phyloP scores from a whole-genome alignment of 106 monocot species.

The Gastrodia elata region DNA sequence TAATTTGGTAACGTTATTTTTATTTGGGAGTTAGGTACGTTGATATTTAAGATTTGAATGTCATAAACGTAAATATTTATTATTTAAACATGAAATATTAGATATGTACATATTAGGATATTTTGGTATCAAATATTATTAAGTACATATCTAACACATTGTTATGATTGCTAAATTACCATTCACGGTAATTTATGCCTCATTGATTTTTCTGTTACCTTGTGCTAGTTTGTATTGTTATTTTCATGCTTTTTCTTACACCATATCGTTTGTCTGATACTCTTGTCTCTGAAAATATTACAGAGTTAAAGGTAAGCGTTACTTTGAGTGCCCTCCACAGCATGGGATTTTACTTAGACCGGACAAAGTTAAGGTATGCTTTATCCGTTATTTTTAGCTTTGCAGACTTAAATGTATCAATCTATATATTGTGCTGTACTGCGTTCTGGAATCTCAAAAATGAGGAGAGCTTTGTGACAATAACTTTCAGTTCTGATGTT shows the following conservation, averaged over 20 bases:
- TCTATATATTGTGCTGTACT: neutral
- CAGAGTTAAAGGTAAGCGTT: conserved; percentile 81
- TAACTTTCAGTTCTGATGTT: neutral
- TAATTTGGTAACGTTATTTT: no score
- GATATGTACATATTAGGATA: no score
- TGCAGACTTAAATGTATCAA: neutral
- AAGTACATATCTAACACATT: no score
- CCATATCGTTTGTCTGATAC: neutral
- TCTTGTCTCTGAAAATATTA: conserved; percentile 11
- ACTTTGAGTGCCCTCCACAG: conserved; percentile 69
- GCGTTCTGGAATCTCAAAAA: neutral
- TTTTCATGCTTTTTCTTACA: neutral
- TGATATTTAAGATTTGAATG: no score
- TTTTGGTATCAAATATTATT: no score
- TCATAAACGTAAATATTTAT: no score
- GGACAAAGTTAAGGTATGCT: conserved; percentile 79
- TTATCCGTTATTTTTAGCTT: neutral
- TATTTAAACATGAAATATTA: no score
- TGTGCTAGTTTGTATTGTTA: neutral
- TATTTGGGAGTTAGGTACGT: no score
- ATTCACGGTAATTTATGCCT: neutral
- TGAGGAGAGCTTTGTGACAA: neutral
- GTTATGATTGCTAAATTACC: no score
- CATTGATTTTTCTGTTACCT: neutral
- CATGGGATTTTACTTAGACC: conserved; percentile 75